phyloP scores from a whole-genome alignment of 805 yeast species.

The Scheffersomyces stipitis region DNA sequence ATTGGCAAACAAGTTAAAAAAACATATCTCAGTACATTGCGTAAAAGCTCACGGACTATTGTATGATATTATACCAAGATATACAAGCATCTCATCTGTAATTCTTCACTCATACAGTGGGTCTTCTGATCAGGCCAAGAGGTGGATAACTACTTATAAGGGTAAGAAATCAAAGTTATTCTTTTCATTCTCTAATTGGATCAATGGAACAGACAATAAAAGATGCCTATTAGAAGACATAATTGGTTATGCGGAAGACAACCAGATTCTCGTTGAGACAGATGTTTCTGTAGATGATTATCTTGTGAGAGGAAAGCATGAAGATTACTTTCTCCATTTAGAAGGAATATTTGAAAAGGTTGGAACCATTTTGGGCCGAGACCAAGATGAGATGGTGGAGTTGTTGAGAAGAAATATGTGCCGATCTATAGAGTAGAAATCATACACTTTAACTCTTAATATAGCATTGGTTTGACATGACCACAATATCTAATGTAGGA shows the following conservation, averaged over 20 bases:
- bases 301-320: constrained; percentile 4
- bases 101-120: constrained; percentile 89
- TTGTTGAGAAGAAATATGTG: no score
- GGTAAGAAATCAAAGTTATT: constrained; percentile 27
- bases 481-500: background rate
- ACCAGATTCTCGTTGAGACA: constrained; percentile 35
- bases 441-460: background rate
- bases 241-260: constrained; percentile 12
- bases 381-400: no score
- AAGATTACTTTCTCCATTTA: constrained; percentile 22
- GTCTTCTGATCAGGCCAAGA: constrained; percentile 62
- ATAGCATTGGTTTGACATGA: background rate
- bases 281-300: constrained; percentile 34
- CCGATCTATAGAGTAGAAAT: no score
- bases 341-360: constrained; percentile 18
- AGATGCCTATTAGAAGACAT: constrained; percentile 18
- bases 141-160: constrained; percentile 42
- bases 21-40: constrained; percentile 77
- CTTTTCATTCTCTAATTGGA: constrained; percentile 55
- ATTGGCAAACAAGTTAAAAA: constrained; percentile 48
- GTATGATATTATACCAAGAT: constrained; percentile 40
- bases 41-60: constrained; percentile 75
- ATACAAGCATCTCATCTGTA: constrained; percentile 34
- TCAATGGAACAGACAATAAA: constrained; percentile 41
- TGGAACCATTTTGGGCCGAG: no score